Base-by-base conservation (phyloP, 108 stramenopile species). In the Nitzschia inconspicua region DNA sequence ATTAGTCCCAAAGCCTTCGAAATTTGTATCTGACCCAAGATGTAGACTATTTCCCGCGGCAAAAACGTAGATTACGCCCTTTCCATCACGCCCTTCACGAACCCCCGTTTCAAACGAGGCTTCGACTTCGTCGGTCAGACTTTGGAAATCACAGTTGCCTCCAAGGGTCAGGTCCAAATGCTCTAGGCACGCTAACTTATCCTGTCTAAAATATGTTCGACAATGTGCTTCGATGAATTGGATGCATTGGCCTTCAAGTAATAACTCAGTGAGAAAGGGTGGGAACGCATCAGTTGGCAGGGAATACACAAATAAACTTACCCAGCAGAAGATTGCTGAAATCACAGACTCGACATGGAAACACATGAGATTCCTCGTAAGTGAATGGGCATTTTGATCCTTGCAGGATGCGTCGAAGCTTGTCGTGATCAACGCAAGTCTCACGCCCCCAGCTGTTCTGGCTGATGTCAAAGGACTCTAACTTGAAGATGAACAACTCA, bases 31-130 rank as follows among this genome's bases (percentile, higher is more conserved):
- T 13, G 61, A 73, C 0, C 67, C 68, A 10, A 22, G 10, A 0
- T 28, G 22, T 20, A 36, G 63, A 16, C 43, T 40, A 47, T 79
- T 79, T 3, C 78, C 78, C 13, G 68, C 54, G 25, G 78, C 63
- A 58, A 75, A 74, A 22, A 75, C 73, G 42, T 57, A 75, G 23
- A 79, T 57, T 20, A 71, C 47, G 26, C 78, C 78, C 35, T 70
- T 74, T 13, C 73, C 78, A 39, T 66, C 64, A 7, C 78, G 63
- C 36, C 78, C 78, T 24, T 71, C 44, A 28, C 69, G 41, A 7
- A 34, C 31, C n/a, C 67, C 48, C 22, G 46, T 63, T 19, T 51
- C 30, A 1, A 27, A 43, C 13, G 69, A 47, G 1, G 49, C 26
- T 10, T 44, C 32, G 0, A 48, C 32, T 13, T 32, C 42, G 1